Evolutionary conservation across 441 rosid species (phyloP).

Genomic region (Eutrema salsugineum): DNA sequence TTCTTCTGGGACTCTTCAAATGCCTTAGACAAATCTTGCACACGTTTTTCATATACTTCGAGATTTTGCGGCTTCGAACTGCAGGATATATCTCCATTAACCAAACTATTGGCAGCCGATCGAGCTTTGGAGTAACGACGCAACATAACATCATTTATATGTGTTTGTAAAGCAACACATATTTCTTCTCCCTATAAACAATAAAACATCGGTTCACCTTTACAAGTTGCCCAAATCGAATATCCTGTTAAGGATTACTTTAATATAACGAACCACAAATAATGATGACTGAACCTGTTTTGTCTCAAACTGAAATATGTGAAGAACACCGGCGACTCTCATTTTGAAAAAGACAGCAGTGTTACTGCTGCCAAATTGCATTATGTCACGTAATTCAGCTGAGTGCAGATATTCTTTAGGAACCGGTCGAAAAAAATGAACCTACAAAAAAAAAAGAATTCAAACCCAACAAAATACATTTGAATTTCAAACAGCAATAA

Average conservation of each 20-base stretch:
- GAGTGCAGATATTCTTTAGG: constrained; percentile 98
- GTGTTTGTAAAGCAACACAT: constrained; percentile 98
- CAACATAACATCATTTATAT: constrained; percentile 98
- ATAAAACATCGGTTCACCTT: constrained; percentile 5
- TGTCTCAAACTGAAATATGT: constrained; percentile 95
- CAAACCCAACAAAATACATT: constrained; percentile 5
- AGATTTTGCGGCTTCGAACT: constrained; percentile 53
- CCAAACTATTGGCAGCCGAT: constrained; percentile 56
- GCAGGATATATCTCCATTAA: constrained; percentile 69
- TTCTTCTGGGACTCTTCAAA: constrained; percentile 79
- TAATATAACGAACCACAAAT: background rate
- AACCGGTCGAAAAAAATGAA: constrained; percentile 97
- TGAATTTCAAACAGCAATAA: background rate
- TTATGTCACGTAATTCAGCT: constrained; percentile 94
- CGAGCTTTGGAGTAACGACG: constrained; percentile 97
- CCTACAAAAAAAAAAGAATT: constrained; percentile 40
- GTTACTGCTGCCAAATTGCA: constrained; percentile 99
- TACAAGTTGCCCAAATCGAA: background rate
- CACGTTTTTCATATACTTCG: constrained; percentile 72
- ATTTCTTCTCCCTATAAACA: constrained; percentile 91
- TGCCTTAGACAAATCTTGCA: constrained; percentile 77
- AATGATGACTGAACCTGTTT: constrained; percentile 64
- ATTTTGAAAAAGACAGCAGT: constrained; percentile 98
- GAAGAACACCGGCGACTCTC: constrained; percentile 99
- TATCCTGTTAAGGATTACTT: background rate